Evolutionary conservation across 2,329 filamentous ascomycete genomes (phyloP).

Genomic region (Colletotrichum noveboracense): DNA sequence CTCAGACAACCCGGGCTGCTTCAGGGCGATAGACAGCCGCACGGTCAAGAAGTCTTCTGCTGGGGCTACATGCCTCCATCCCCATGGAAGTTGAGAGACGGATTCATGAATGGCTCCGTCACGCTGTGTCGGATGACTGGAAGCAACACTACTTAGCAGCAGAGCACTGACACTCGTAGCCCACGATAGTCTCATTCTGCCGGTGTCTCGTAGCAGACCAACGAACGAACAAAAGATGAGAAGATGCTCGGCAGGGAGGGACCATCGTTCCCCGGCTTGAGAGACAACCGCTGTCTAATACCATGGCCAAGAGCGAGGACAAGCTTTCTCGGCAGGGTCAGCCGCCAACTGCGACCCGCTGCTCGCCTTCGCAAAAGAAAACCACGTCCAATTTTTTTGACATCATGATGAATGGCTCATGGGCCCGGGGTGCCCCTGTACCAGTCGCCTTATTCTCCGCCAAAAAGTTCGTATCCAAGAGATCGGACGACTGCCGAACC

Average conservation of each 20-base stretch:
- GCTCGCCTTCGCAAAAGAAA: not conserved
- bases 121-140: not conserved
- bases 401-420: not conserved
- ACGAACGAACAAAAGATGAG: not conserved
- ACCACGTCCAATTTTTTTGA: not conserved
- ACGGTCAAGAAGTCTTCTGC: not conserved
- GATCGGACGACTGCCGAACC: slow-evolving; percentile 2
- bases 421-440: not conserved
- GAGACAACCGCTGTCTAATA: not conserved
- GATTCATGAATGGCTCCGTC: not conserved
- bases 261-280: not conserved
- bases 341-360: not conserved
- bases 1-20: slow-evolving; percentile 15
- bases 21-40: slow-evolving; percentile 14
- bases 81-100: not conserved
- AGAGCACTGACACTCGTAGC: not conserved
- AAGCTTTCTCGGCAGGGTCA: slow-evolving; percentile 4
- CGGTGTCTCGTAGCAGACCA: not conserved
- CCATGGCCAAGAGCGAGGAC: not conserved
- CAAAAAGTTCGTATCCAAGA: slow-evolving; percentile 13
- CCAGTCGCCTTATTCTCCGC: not conserved
- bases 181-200: not conserved
- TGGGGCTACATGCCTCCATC: not conserved
- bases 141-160: not conserved
- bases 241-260: not conserved